Base-by-base conservation (phyloP, 805 yeast species). In the Candida silvicultrix region DNA sequence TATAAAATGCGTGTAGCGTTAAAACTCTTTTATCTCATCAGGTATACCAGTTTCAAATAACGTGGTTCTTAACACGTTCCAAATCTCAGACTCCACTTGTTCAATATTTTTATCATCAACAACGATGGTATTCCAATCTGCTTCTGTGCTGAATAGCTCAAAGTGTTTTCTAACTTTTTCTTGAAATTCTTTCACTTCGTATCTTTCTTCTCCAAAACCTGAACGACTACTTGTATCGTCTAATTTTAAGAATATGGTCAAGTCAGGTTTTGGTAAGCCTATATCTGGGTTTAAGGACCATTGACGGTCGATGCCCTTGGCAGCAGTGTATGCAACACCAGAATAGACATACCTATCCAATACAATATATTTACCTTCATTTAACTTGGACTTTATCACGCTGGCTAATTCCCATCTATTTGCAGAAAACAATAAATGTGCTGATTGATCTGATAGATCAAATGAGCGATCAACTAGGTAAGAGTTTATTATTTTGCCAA, bases 181-280 rank as follows among this genome's bases (percentile, higher is more conserved):
- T 60, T 94, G 99, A 58, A 94, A 85, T 42, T 75, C 80, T 5
- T 64, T 62, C 23, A 74, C 75, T 62, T 94, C 99, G 65, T 94
- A 94, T 45, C 97, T 69, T 63, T 94, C 99, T n/a, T 81, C 85
- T 14, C 99, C 99, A 70, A 85, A 94, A 1, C 95, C 95, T 11
- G 79, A 80, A 45, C 98, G 71, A 18, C 60, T 72, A 10, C 49
- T 46, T 31, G 55, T 63, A 29, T 78, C 72, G 40, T 75, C 67
- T 38, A 85, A 73, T 35, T 86, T 81, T 48, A 94, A 67, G 54
- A 92, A 94, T 1, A 94, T 45, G 0, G 92, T 85, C 42, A 85
- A 49, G 63, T 94, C 99, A 0, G 99, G 98, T 52, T 69, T 77
- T 1, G 96, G 89, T 14, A 94, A 72, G 0, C 98, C 98, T 22